Evolutionary conservation across 345 rosid genomes (phyloP).

Genomic region (Acer negundo): DNA sequence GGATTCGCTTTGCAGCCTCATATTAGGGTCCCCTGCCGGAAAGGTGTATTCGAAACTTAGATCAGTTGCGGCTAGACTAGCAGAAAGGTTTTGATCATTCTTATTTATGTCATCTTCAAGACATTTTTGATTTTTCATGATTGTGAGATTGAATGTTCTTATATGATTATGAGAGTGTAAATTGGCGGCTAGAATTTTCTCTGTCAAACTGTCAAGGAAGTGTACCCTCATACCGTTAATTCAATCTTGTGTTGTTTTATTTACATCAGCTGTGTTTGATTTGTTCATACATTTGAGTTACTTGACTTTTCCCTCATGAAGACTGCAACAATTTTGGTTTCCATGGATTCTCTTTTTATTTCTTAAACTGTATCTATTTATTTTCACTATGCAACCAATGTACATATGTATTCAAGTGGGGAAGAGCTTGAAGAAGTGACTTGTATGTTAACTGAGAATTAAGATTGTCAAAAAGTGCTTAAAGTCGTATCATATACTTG

Average conservation of each 20-base stretch:
- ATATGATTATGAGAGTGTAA: background rate
- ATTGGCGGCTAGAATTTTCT: background rate
- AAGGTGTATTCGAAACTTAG: constrained; percentile 56
- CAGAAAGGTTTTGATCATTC: constrained; percentile 41
- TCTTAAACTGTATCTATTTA: background rate
- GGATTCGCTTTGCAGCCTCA: constrained; percentile 85
- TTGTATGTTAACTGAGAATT: background rate
- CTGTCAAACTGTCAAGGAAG: background rate
- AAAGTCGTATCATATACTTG: no score
- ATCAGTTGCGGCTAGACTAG: constrained; percentile 39
- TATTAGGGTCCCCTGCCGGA: constrained; percentile 87
- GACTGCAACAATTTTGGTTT: background rate
- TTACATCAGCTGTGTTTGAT: background rate
- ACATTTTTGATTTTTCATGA: background rate
- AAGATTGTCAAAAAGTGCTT: no score
- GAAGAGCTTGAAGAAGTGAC: background rate
- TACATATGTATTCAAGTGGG: background rate
- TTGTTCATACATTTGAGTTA: background rate
- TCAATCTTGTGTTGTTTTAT: background rate
- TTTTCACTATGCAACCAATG: background rate
- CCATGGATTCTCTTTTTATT: no score
- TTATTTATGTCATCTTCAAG: background rate
- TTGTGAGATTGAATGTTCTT: background rate
- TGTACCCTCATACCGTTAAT: background rate
- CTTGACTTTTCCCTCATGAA: background rate